Conservation (phyloP, 2,329 filamentous ascomycete species). For the Fusarium guadeloupense region DNA sequence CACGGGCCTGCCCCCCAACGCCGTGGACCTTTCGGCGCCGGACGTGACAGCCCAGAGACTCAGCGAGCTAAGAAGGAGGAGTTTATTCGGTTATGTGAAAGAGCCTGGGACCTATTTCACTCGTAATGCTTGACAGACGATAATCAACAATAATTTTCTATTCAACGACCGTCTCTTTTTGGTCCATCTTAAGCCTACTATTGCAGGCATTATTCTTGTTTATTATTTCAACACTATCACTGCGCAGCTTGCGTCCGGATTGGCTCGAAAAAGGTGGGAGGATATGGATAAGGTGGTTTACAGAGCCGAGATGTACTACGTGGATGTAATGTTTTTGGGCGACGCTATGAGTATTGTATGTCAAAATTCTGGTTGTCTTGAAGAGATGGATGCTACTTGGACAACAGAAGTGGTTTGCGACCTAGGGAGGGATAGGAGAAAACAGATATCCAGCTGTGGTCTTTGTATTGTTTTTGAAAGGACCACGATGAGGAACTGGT, state of each 20-base stretch:
- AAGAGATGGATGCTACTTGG: not conserved
- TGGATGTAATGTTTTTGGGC: slow-evolving; percentile 43
- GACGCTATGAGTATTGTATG: slow-evolving; percentile 41
- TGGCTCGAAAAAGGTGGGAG: slow-evolving; percentile 36
- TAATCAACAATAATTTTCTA: slow-evolving; percentile 34
- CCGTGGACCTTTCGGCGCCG: slow-evolving; percentile 79
- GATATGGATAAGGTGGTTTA: slow-evolving; percentile 26
- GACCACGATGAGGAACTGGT: slow-evolving; percentile 3
- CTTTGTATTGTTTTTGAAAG: not conserved
- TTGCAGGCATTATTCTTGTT: slow-evolving; percentile 36
- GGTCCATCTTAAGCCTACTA: slow-evolving; percentile 15
- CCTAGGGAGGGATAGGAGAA: slow-evolving; percentile 13
- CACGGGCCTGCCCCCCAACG: slow-evolving; percentile 71
- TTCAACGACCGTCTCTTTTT: slow-evolving; percentile 17
- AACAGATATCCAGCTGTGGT: slow-evolving; percentile 12
- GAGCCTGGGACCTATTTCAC: slow-evolving; percentile 97
- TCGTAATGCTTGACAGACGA: slow-evolving; percentile 63
- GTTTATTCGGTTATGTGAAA: slow-evolving; percentile 84
- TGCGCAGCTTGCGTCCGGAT: slow-evolving; percentile 29
- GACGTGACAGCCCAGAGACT: slow-evolving; percentile 83
- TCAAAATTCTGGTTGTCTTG: slow-evolving; percentile 27
- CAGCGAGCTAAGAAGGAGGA: slow-evolving; percentile 90
- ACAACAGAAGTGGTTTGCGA: slow-evolving; percentile 2
- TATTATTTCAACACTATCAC: slow-evolving; percentile 38
- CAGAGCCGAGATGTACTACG: slow-evolving; percentile 25